Base-by-base conservation (phyloP, 495 filamentous ascomycete genomes). In the Penicillium canescens region DNA sequence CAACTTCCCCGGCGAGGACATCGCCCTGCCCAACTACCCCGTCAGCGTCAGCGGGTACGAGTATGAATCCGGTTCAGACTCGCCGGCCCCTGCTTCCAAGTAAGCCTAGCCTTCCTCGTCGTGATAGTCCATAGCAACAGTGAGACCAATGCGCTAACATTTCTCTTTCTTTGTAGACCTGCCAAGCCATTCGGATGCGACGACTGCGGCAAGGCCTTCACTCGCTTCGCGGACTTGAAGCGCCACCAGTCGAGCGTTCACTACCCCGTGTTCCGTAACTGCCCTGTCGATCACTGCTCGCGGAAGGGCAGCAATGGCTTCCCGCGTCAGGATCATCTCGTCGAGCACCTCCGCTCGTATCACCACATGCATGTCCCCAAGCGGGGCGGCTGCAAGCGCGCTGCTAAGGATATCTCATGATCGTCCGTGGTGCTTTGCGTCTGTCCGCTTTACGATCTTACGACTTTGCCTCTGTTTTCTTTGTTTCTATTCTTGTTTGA, bases 281-380 rank as follows among this genome's bases (percentile, higher is more conserved):
- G 92, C 57, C 90, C 91, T 0, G 82, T 89, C 52, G 59, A 70
- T n/a, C 82, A 86, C 65, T 96, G 92, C 76, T 90, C 91, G 62
- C 86, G 91, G 12, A 86, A 87, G 65, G 80, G 79, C 1, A 84
- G 81, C 62, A 82, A 87, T 57, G 90, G 90, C 2, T 97, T 96
- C 66, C 87, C 89, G 13, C 83, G 92, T 2, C 83, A 86, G 49
- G 92, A 96, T 70, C 96, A 97, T 57, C 78, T 95, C 3, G 86
- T 89, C 56, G 92, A 97, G 70, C 92, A 97, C 65, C 68, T 92
- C 18, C 83, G 91, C 23, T 84, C 89, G 4, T 90, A 91, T 9
- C 92, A 95, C 70, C 74, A 79, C 37, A 62, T 78, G 36, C 70
- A 75, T 42, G 67, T 80, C n/a, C 77, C 76, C 5, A 79, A 79